Base-by-base conservation (phyloP, 164 flowering plant genomes). In the Aristolochia californica region DNA sequence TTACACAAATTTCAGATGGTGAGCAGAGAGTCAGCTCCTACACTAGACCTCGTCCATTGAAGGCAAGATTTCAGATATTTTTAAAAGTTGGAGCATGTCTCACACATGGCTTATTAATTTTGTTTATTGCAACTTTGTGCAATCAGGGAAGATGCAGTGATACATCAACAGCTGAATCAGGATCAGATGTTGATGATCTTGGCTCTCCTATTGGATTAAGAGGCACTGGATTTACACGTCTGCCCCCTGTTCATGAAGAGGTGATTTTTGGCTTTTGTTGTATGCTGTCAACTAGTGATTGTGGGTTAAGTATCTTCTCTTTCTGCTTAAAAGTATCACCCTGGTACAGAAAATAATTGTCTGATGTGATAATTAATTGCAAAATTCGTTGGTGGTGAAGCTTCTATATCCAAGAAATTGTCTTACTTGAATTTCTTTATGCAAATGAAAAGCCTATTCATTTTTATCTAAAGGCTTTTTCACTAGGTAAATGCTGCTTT, bases 231-330 rank as follows among this genome's bases (percentile, higher is more conserved):
- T 61, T 72, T 67, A 57, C 83, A 27, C 61, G 65, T 27, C 64
- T 80, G 66, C 75, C 75, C 43, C 80, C 87, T 8, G 82, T 79
- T 68, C 72, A 73, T 64, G 89, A 84, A 74, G 87, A 84, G 66
- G 97, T 86, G 66, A 78, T 83, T 73, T 58, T 18, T 45, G 21
- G 18, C 38, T 20, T 59, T 43, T 16, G 14, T 13, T 28, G 62
- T 53, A 10, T 43, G 25, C 18, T 27, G 20, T 50, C 15, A 20
- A 22, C 43, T 22, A 21, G 15, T 4, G 48, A 20, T 12, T 60
- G n/a, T n/a, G n/a, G n/a, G n/a, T n/a, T n/a, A n/a, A n/a, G n/a
- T n/a, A n/a, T n/a, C n/a, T n/a, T n/a, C n/a, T n/a, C n/a, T n/a
- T n/a, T n/a, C n/a, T n/a, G n/a, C n/a, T n/a, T n/a, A n/a, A n/a